phyloP scores from a whole-genome alignment of 495 filamentous ascomycete genomes.

The Tuber calosporum region DNA sequence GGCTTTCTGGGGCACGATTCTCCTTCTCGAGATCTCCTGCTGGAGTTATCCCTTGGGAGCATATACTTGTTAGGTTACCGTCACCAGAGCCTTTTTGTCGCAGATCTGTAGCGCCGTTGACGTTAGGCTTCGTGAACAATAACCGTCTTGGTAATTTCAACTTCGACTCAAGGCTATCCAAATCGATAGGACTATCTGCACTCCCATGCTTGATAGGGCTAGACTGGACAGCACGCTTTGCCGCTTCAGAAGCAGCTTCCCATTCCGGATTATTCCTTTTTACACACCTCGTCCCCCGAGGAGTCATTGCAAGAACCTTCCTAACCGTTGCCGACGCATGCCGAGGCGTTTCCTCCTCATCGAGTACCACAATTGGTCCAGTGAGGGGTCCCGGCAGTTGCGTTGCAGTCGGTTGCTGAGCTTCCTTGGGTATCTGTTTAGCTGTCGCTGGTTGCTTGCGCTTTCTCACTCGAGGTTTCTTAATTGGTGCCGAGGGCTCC shows the following conservation, averaged over 20 bases:
- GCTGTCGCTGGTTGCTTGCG: slow-evolving; percentile 44
- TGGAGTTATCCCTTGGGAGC: background rate
- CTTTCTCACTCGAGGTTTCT: slow-evolving; percentile 45
- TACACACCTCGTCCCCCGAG: slow-evolving; percentile 40
- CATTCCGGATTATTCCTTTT: slow-evolving; percentile 46
- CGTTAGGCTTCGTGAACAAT: slow-evolving; percentile 52
- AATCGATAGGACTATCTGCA: slow-evolving; percentile 59
- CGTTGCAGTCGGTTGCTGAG: slow-evolving; percentile 3
- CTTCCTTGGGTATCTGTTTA: slow-evolving; percentile 12
- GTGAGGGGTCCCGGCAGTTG: slow-evolving; percentile 30
- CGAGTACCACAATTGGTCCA: slow-evolving; percentile 37
- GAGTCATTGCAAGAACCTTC: slow-evolving; percentile 38
- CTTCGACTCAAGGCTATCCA: slow-evolving; percentile 55
- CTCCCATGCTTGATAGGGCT: slow-evolving; percentile 62
- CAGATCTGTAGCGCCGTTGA: slow-evolving; percentile 17
- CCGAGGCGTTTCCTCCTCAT: slow-evolving; percentile 37
- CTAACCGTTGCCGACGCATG: slow-evolving; percentile 16
- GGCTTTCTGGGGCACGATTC: slow-evolving; percentile 43
- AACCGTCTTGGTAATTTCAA: slow-evolving; percentile 56
- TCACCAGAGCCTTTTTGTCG: slow-evolving; percentile 40
- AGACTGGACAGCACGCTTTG: slow-evolving; percentile 60
- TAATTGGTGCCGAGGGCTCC: slow-evolving; percentile 45
- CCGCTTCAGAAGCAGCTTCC: slow-evolving; percentile 52
- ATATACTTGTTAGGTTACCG: slow-evolving; percentile 37
- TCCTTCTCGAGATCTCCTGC: slow-evolving; percentile 46